Evolutionary conservation across 345 rosid genomes (phyloP).

Genomic region (Hibiscus tridactylites): DNA sequence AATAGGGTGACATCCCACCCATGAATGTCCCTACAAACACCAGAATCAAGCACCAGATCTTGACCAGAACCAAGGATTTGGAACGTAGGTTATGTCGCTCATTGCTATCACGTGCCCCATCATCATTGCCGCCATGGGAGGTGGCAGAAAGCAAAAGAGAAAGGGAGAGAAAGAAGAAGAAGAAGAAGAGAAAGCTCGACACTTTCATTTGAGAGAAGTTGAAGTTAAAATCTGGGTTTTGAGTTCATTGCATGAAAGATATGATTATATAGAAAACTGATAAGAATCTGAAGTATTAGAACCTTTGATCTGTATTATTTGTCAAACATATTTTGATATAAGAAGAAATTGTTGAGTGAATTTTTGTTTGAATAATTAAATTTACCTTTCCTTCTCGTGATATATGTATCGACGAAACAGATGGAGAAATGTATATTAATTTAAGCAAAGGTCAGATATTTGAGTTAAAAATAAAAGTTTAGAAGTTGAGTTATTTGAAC

Average conservation of each 20-base stretch:
- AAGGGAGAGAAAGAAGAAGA: conserved; percentile 30
- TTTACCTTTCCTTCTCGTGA: neutral
- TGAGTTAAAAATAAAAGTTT: neutral
- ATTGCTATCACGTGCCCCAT: no score
- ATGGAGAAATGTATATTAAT: neutral
- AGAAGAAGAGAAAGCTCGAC: conserved; percentile 28
- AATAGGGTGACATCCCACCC: conserved; percentile 70
- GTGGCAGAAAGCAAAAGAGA: conserved; percentile 37
- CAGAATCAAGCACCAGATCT: conserved; percentile 59
- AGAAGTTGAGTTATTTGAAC: neutral
- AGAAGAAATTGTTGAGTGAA: no score
- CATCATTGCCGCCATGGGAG: conserved; percentile 40
- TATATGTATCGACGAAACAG: neutral
- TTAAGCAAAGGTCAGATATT: neutral
- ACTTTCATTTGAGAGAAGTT: neutral
- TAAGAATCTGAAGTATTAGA: neutral
- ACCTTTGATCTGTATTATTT: no score
- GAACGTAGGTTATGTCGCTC: conserved; percentile 32
- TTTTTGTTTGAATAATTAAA: no score
- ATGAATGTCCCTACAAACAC: conserved; percentile 54
- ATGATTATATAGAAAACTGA: neutral
- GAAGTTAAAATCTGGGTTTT: neutral
- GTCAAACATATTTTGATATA: neutral
- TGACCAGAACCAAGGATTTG: conserved; percentile 39
- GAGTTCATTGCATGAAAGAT: neutral